phyloP scores from a whole-genome alignment of 345 rosid genomes.

The Citrus reticulata region DNA sequence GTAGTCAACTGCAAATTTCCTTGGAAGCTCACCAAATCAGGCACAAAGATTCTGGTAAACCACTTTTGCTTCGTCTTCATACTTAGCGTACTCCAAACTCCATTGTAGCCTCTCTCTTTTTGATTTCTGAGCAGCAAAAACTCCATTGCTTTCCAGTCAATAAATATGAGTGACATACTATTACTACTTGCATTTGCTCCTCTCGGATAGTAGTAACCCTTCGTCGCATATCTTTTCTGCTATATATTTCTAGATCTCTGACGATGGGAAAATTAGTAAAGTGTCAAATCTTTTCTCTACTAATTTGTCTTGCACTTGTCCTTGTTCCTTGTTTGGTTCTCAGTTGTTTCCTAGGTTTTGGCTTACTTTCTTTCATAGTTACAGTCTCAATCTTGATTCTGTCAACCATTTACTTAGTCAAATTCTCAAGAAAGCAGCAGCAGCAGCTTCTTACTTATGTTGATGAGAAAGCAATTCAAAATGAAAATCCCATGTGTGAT shows the following conservation, averaged over 20 bases:
- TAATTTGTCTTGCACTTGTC: constrained; percentile 20
- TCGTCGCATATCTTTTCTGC: neutral
- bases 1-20: neutral
- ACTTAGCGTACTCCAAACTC: neutral
- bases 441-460: constrained; percentile 3
- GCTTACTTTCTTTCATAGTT: constrained; percentile 23
- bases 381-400: constrained; percentile 38
- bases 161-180: neutral
- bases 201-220: neutral
- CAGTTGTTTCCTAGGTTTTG: constrained; percentile 19
- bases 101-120: neutral
- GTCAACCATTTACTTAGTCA: constrained; percentile 27
- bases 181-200: neutral
- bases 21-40: constrained; percentile 1
- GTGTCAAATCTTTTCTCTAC: constrained; percentile 19
- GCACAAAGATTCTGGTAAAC: neutral
- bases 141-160: neutral
- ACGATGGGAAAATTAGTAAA: constrained; percentile 29
- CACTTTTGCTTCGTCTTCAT: neutral
- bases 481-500: constrained; percentile 8
- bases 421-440: constrained; percentile 20
- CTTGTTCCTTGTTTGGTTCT: constrained; percentile 27
- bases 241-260: neutral
- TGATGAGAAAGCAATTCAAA: constrained; percentile 5
- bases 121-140: neutral